A percentile compares a stretch with the other conserved stretches of the same genome.
phyloP scores from a whole-genome alignment of 2,329 filamentous ascomycete species.

The Cercospora sp. region DNA sequence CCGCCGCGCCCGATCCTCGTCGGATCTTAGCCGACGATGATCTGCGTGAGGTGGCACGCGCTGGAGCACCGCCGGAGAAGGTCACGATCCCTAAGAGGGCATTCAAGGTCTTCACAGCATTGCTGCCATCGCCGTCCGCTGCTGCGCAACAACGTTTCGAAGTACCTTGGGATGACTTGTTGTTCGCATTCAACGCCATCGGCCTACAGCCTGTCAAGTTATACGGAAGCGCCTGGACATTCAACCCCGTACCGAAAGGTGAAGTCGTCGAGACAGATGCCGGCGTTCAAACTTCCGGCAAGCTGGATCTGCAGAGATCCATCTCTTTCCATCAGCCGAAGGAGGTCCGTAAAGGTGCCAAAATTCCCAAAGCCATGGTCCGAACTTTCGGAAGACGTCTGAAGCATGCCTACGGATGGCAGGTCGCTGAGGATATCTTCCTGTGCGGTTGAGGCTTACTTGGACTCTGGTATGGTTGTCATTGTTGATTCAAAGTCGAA shows the following conservation, averaged over 20 bases:
- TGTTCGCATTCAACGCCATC: slow-evolving; percentile 52
- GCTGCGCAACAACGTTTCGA: slow-evolving; percentile 47
- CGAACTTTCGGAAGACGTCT: slow-evolving; percentile 51
- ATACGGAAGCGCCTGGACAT: slow-evolving; percentile 63
- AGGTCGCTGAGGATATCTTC: slow-evolving; percentile 28
- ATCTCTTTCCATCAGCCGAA: slow-evolving; percentile 65
- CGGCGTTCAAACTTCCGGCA: slow-evolving; percentile 20
- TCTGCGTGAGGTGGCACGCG: not conserved
- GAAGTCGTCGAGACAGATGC: slow-evolving; percentile 10
- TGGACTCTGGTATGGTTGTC: not conserved
- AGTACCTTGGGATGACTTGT: slow-evolving; percentile 55
- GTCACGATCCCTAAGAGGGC: slow-evolving; percentile 26
- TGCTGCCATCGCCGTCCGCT: slow-evolving; percentile 43
- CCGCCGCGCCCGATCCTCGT: slow-evolving; percentile 22
- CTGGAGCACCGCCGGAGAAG: slow-evolving; percentile 9
- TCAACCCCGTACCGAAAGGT: slow-evolving; percentile 42
- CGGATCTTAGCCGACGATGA: not conserved
- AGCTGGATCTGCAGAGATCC: slow-evolving; percentile 46
- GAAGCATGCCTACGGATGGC: slow-evolving; percentile 39
- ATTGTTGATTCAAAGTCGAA: not conserved
- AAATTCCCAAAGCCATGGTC: slow-evolving; percentile 52
- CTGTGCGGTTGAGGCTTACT: slow-evolving; percentile 21
- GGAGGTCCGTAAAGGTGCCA: slow-evolving; percentile 44
- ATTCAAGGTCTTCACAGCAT: slow-evolving; percentile 45
- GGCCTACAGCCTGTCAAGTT: slow-evolving; percentile 59